Percentiles rank a stretch among this genome's conserved stretches.
Evolutionary conservation across 202 grass and related monocot genomes (phyloP).

Genomic region (Eragrostis tef): DNA sequence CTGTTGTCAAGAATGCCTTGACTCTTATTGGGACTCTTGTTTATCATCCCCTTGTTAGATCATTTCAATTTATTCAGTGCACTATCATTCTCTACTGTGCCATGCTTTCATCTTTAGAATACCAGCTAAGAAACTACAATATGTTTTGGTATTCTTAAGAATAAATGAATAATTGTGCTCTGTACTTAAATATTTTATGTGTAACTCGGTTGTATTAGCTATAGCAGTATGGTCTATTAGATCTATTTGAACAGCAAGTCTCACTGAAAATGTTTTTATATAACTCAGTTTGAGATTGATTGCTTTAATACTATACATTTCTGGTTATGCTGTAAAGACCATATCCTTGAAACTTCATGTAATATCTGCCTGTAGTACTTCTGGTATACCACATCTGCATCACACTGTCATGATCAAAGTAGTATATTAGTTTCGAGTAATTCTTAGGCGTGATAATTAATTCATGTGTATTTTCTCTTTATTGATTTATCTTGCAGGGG

Average conservation of each 20-base stretch:
- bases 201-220: slow-evolving; percentile 1
- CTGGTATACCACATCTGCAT: slow-evolving; percentile 1
- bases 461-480: slow-evolving; percentile 21
- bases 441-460: slow-evolving; percentile 22
- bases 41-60: slow-evolving; percentile 4
- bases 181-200: neutral
- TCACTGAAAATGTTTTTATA: neutral
- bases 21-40: slow-evolving; percentile 18
- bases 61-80: neutral
- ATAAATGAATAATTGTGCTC: neutral
- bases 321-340: neutral
- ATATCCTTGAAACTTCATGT: slow-evolving; percentile 14
- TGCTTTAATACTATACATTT: neutral
- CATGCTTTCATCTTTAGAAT: neutral
- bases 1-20: slow-evolving; percentile 3
- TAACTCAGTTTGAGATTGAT: neutral
- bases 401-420: neutral
- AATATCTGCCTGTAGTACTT: slow-evolving; percentile 1
- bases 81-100: neutral
- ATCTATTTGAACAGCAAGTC: slow-evolving; percentile 23
- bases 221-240: slow-evolving; percentile 6
- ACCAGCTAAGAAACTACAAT: neutral
- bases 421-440: slow-evolving; percentile 4
- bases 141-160: neutral
- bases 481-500: slow-evolving; percentile 61